Evolutionary conservation across 257 asterid genomes (phyloP).

Genomic region (Haberlea rhodopensis): DNA sequence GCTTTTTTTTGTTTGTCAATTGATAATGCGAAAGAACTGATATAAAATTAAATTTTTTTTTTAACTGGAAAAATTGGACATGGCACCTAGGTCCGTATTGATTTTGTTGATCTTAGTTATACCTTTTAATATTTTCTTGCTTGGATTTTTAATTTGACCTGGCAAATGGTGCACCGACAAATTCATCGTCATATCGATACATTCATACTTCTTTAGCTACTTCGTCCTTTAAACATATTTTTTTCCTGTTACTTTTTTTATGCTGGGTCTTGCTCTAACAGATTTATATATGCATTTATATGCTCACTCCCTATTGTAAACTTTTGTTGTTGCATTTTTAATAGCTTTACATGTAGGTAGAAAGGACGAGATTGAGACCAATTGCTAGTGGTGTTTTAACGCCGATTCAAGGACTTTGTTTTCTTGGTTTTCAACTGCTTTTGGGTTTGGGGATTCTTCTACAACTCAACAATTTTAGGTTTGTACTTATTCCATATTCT

Average conservation of each 20-base stretch:
- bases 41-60: background rate
- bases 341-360: conserved; percentile 70
- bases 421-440: conserved; percentile 85
- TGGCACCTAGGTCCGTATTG: background rate
- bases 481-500: conserved; percentile 26
- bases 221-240: background rate
- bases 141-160: background rate
- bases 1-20: conserved; percentile 9
- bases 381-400: conserved; percentile 81
- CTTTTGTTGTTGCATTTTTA: conserved; percentile 27
- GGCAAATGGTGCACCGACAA: background rate
- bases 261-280: no score
- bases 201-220: background rate
- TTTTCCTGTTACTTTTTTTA: background rate
- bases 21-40: background rate
- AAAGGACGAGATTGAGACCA: conserved; percentile 86
- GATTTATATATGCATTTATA: background rate
- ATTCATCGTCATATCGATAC: background rate
- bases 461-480: conserved; percentile 86
- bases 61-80: conserved; percentile 1
- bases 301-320: conserved; percentile 18
- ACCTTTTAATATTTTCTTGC: background rate
- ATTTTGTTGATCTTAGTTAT: background rate
- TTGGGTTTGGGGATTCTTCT: conserved; percentile 85
- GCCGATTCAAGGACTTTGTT: conserved; percentile 76